Evolutionary conservation across 371 early-diverging fungal species (phyloP), one percentile per base, ranked within the genome.

Genomic region (Smittium culicis): DNA sequence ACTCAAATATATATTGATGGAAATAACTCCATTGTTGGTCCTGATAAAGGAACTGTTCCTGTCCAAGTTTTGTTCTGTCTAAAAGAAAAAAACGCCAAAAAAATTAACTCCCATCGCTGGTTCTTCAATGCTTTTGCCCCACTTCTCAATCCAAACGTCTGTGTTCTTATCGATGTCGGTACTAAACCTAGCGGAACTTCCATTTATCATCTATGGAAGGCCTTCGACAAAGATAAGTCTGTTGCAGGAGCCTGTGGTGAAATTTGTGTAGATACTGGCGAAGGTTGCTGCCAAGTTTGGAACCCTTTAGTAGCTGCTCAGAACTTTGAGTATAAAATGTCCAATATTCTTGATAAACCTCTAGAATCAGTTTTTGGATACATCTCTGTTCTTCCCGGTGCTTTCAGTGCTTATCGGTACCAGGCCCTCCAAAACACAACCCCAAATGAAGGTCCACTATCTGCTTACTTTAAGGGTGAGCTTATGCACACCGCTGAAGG

Each of bases 71-170:
- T 95, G 34, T 93, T 94, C 72, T 91, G 90, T 67, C 78, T 95
- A 35, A 94, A 94, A 77, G 91, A 92, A 77, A 87, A 88, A 75
- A 91, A 88, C 70, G 83, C 82, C 65, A 86, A 88, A 66, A 88
- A 92, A 79, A 89, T 95, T 80, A 94, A 95, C 77, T 92, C 92
- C 5, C 96, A 95, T 72, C 86, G 93, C n/a, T 95, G 96, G 96
- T 92, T 93, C 81, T 94, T 95, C 74, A 92, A 93, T 72, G 93
- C 94, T 16, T 87, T 95, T 70, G 86, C 93, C 35, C 83, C 85
- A n/a, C 69, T 91, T 35, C 67, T 95, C 65, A 80, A 86, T 54
- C 96, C 96, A 16, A 86, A 90, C 56, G 85, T 94, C 24, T 90
- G 91, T 74, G 85, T 94, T 55, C 80, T 94, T 17, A 79, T 96